A percentile compares a stretch with the other conserved stretches of the same genome.
These are phyloP conservation scores for Gossypium sturtianum DNA, from an alignment of 345 rosid genomes.

Conservation along the genomic window DNA sequence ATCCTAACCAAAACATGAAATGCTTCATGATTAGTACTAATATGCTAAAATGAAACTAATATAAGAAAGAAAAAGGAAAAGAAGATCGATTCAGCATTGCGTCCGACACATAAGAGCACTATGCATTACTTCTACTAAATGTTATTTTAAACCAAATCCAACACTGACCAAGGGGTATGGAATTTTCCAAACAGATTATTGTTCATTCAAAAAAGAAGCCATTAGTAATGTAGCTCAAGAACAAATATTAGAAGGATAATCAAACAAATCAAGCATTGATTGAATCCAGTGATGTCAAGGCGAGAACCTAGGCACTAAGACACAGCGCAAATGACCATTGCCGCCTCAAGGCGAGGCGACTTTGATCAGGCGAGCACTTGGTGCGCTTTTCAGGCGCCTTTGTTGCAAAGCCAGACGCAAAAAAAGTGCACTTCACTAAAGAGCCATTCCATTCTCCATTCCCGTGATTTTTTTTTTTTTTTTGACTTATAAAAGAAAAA, in stretches of 20 bases:
- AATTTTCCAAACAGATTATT: not conserved
- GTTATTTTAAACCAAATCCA: not conserved
- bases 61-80: not conserved
- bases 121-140: not conserved
- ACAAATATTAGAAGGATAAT: not conserved
- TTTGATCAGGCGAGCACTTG: no score
- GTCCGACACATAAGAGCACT: not conserved
- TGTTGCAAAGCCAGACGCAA: no score
- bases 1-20: not conserved
- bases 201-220: not conserved
- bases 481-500: no score
- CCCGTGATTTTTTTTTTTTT: no score
- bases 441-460: no score
- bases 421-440: no score
- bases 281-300: not conserved
- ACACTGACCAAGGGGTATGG: not conserved
- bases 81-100: not conserved
- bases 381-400: no score
- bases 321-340: no score
- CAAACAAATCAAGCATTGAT: not conserved
- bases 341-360: no score
- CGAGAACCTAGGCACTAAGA: no score
- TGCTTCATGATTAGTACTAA: not conserved
- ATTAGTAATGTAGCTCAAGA: not conserved
- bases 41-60: constrained; percentile 1